Conservation (phyloP, 306 rosid genomes). For the Ormosia semicastrata region DNA sequence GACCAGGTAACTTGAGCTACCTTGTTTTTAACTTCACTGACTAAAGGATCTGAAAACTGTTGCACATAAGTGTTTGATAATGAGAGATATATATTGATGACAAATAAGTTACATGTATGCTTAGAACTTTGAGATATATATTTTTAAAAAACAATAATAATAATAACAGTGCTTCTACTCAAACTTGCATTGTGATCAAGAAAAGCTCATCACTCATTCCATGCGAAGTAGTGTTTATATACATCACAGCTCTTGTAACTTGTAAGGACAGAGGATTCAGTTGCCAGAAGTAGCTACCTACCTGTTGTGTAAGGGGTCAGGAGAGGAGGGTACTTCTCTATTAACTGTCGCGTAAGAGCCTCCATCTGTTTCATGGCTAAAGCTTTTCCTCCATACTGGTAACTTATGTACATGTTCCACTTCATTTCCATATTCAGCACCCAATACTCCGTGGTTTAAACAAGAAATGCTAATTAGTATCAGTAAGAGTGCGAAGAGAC, state of each 20-base stretch:
- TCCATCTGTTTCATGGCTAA: slow-evolving; percentile 7
- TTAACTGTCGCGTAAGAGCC: slow-evolving; percentile 36
- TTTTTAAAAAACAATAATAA: not conserved
- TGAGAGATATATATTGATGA: not conserved
- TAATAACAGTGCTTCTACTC: not conserved
- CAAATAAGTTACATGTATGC: not conserved
- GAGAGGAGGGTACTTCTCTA: slow-evolving; percentile 73
- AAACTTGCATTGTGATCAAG: not conserved
- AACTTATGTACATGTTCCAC: slow-evolving; percentile 22
- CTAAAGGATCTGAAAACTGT: not conserved
- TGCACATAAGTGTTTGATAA: not conserved
- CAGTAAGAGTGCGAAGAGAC: slow-evolving; percentile 34
- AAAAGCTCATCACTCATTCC: not conserved
- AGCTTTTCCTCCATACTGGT: slow-evolving; percentile 30
- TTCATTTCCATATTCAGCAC: slow-evolving; percentile 34
- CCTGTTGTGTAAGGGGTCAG: slow-evolving; percentile 85
- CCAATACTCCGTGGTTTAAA: slow-evolving; percentile 30
- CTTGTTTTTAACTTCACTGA: not conserved
- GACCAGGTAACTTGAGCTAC: not conserved
- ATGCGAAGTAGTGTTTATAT: not conserved
- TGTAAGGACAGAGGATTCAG: not conserved
- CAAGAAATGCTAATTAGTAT: slow-evolving; percentile 37
- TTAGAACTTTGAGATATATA: not conserved
- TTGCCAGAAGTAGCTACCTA: slow-evolving; percentile 35
- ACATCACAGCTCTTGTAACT: not conserved